Conservation (phyloP, 2,329 filamentous ascomycete species). For the Pseudocercospora cruenta region DNA sequence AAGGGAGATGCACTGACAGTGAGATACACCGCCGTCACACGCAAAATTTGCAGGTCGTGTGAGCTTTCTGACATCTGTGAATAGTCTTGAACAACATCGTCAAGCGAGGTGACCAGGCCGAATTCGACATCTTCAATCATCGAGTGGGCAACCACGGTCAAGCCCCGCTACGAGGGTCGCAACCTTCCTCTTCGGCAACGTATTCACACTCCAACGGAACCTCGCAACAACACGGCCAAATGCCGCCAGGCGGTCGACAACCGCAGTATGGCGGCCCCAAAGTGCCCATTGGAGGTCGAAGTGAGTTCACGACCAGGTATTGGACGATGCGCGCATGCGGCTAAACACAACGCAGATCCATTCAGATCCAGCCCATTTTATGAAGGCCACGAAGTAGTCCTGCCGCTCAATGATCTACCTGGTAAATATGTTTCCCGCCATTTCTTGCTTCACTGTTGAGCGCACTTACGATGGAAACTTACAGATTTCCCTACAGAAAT, state of each 20-base stretch:
- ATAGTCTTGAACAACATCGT: slow-evolving; percentile 46
- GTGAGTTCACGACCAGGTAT: slow-evolving; percentile 20
- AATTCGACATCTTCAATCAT: slow-evolving; percentile 44
- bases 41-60: neutral
- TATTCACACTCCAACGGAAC: slow-evolving; percentile 13
- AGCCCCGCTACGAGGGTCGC: slow-evolving; percentile 18
- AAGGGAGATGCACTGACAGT: slow-evolving; percentile 78
- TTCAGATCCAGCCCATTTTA: slow-evolving; percentile 89
- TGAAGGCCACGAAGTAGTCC: slow-evolving; percentile 66
- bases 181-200: slow-evolving; percentile 12
- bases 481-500: slow-evolving; percentile 51
- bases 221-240: slow-evolving; percentile 7
- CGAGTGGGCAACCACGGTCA: slow-evolving; percentile 47
- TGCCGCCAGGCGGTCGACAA: slow-evolving; percentile 22
- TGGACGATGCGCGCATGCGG: slow-evolving; percentile 23
- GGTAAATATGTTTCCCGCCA: slow-evolving; percentile 55
- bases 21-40: slow-evolving; percentile 20
- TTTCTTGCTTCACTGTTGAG: slow-evolving; percentile 18
- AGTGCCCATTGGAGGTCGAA: slow-evolving; percentile 20
- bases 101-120: slow-evolving; percentile 38
- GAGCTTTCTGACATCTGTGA: neutral
- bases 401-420: slow-evolving; percentile 69
- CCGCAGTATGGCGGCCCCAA: slow-evolving; percentile 18
- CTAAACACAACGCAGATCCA: neutral
- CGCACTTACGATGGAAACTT: slow-evolving; percentile 39